A percentile compares a stretch with the other conserved stretches of the same genome.
These are phyloP conservation scores for Juncus effusus DNA, from an alignment of 176 grass and related monocot genomes.

Conservation along the genomic window DNA sequence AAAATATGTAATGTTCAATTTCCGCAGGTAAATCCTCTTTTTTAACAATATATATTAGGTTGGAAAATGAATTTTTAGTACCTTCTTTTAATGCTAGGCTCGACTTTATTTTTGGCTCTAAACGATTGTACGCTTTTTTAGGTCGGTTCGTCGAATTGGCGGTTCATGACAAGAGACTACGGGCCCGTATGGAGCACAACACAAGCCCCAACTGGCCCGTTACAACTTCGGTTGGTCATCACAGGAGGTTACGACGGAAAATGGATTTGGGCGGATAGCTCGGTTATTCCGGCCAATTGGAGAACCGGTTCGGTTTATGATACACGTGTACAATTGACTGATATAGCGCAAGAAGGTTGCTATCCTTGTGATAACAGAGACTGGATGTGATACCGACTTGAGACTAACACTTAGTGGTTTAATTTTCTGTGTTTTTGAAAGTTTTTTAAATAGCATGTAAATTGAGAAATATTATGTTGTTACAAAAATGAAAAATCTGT, in stretches of 20 bases:
- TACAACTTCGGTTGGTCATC: slow-evolving; percentile 77
- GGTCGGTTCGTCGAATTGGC: slow-evolving; percentile 73
- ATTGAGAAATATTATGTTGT: no score
- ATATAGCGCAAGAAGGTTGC: slow-evolving; percentile 65
- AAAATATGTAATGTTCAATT: no score
- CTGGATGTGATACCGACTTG: slow-evolving; percentile 34
- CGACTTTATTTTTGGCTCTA: no score
- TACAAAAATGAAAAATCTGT: no score
- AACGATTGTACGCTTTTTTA: not conserved
- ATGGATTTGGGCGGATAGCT: slow-evolving; percentile 62
- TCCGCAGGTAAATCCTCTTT: no score
- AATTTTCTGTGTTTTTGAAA: not conserved
- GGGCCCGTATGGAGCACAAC: slow-evolving; percentile 84
- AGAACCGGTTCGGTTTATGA: slow-evolving; percentile 61
- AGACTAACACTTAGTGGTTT: no score
- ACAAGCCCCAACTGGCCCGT: slow-evolving; percentile 55
- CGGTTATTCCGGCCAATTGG: slow-evolving; percentile 52
- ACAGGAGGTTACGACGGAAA: slow-evolving; percentile 93
- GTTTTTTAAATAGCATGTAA: not conserved
- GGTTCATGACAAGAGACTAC: slow-evolving; percentile 65
- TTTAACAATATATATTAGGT: no score
- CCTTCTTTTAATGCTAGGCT: no score
- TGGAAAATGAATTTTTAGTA: no score
- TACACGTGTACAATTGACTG: slow-evolving; percentile 54
- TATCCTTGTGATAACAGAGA: slow-evolving; percentile 61